A percentile compares a stretch with the other conserved stretches of the same genome.
Evolutionary conservation across 2,329 filamentous ascomycete species (phyloP).

Genomic region (Westerdykella aurantiaca): DNA sequence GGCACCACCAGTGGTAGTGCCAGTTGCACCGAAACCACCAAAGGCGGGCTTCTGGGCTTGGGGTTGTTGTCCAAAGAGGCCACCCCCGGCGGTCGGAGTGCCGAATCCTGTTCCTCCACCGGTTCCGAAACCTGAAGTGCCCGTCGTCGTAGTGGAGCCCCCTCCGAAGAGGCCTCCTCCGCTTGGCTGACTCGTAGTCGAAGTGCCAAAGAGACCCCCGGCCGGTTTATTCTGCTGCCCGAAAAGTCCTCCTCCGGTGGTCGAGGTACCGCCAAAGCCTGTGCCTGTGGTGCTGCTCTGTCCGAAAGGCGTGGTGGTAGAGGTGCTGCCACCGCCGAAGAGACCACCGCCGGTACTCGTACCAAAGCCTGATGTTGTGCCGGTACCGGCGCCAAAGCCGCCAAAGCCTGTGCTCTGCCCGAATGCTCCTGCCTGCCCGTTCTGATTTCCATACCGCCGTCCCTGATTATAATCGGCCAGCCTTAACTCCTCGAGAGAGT

Average conservation of each 20-base stretch:
- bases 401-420: constrained; percentile 59
- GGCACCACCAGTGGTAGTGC: constrained; percentile 30
- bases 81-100: constrained; percentile 15
- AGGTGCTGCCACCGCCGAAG: constrained; percentile 39
- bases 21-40: constrained; percentile 17
- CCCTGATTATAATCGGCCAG: constrained; percentile 85
- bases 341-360: constrained; percentile 39
- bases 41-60: constrained; percentile 6
- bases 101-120: constrained; percentile 1
- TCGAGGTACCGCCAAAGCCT: constrained; percentile 23
- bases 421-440: constrained; percentile 76
- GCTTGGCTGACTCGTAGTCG: constrained; percentile 27
- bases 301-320: constrained; percentile 30
- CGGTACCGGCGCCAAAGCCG: constrained; percentile 38
- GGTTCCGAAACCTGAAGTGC: constrained; percentile 12
- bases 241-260: constrained; percentile 7
- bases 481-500: constrained; percentile 65
- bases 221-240: constrained; percentile 18
- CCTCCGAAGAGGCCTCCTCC: constrained; percentile 40
- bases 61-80: constrained; percentile 32
- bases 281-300: constrained; percentile 15
- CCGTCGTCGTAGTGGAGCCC: constrained; percentile 22
- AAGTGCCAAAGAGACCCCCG: constrained; percentile 28
- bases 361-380: constrained; percentile 44
- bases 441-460: constrained; percentile 73